A percentile compares a stretch with the other conserved stretches of the same genome.
These are phyloP conservation scores for Pythium chondricola DNA, from an alignment of 352 stramenopile genomes.

Conservation along the genomic window DNA sequence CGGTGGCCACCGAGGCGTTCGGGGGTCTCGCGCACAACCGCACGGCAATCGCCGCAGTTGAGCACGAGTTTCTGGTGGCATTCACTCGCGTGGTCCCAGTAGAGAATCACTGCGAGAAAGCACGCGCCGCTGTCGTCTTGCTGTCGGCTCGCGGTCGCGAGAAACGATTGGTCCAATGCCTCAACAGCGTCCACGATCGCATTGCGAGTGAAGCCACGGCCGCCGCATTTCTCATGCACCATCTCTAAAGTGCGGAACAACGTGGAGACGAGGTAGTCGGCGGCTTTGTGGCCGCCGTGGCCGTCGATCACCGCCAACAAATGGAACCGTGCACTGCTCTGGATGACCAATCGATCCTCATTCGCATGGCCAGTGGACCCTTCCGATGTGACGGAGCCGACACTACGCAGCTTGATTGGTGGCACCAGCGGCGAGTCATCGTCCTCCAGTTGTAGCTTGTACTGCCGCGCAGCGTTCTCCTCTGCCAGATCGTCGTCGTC, in stretches of 20 bases:
- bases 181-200: conserved; percentile 35
- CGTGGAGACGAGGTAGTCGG: conserved; percentile 46
- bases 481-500: conserved; percentile 16
- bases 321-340: conserved; percentile 46
- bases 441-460: not conserved
- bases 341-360: conserved; percentile 57
- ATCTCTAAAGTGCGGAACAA: conserved; percentile 40
- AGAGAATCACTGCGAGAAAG: conserved; percentile 49
- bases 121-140: conserved; percentile 64
- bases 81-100: conserved; percentile 27
- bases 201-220: conserved; percentile 14
- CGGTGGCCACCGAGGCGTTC: not conserved
- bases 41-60: conserved; percentile 72
- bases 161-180: conserved; percentile 39
- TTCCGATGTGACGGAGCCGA: conserved; percentile 38
- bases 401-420: conserved; percentile 20
- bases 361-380: conserved; percentile 54
- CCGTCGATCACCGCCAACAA: conserved; percentile 71
- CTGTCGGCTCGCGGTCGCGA: conserved; percentile 23
- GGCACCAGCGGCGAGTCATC: not conserved
- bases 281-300: conserved; percentile 52
- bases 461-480: conserved; percentile 8
- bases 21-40: conserved; percentile 37
- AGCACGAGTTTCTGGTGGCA: conserved; percentile 47
- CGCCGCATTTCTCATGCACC: conserved; percentile 22